Conservation (phyloP, 192 early-diverging fungal species). For the Geranomyces michiganensis region DNA sequence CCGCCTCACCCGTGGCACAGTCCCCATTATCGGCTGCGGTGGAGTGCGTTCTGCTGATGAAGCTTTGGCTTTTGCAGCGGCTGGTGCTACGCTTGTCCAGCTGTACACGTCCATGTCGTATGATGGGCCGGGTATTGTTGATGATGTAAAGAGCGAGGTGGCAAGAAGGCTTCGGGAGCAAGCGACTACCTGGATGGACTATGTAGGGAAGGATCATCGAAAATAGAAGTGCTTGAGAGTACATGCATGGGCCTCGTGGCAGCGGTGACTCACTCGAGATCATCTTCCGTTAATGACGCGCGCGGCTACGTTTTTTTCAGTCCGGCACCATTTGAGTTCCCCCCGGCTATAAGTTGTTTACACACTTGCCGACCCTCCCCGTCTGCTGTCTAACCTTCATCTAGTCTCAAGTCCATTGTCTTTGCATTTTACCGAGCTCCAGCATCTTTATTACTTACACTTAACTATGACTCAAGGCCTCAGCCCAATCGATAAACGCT, state of each 20-base stretch:
- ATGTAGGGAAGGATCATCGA: not conserved
- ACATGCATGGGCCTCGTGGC: no score
- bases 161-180: constrained; percentile 59
- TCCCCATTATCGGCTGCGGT: constrained; percentile 89
- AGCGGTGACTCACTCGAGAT: no score
- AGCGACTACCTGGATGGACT: constrained; percentile 69
- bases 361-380: no score
- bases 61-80: constrained; percentile 75
- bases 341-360: no score
- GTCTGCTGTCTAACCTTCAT: no score
- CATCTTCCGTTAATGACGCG: no score
- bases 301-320: no score
- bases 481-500: not conserved
- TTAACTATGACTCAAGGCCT: no score
- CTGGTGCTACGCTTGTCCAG: constrained; percentile 83
- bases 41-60: constrained; percentile 78
- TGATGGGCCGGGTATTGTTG: constrained; percentile 77
- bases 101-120: constrained; percentile 78
- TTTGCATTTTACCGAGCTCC: no score
- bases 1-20: constrained; percentile 67
- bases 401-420: no score
- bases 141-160: constrained; percentile 78
- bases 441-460: no score
- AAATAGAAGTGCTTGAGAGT: not conserved
- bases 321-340: no score